Conservation (phyloP, 371 early-diverging fungal genomes). For the Funneliformis caledonium region DNA sequence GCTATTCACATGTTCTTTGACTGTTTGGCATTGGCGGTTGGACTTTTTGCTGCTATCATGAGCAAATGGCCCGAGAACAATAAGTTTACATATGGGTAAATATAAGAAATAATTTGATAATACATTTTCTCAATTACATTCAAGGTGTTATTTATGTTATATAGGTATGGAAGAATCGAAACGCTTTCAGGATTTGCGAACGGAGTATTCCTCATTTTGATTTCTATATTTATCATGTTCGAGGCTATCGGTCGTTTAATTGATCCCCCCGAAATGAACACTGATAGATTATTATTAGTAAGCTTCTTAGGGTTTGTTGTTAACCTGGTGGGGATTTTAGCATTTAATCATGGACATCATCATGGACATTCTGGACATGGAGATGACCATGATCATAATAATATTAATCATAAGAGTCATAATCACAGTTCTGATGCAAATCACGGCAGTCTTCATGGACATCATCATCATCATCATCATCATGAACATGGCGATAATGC, state of each 20-base stretch:
- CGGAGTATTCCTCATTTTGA: slow-evolving; percentile 86
- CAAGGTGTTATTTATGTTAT: slow-evolving; percentile 10
- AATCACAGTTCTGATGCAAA: slow-evolving; percentile 53
- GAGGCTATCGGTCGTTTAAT: slow-evolving; percentile 89
- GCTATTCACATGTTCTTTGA: slow-evolving; percentile 98
- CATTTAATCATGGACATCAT: slow-evolving; percentile 84
- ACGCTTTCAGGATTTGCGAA: slow-evolving; percentile 91
- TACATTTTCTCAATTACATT: background rate
- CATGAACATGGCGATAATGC: slow-evolving; percentile 60
- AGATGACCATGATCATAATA: slow-evolving; percentile 59
- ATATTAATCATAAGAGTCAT: slow-evolving; percentile 59
- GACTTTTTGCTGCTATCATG: slow-evolving; percentile 87
- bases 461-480: slow-evolving; percentile 73
- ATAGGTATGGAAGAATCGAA: slow-evolving; percentile 87
- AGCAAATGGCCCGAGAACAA: slow-evolving; percentile 87
- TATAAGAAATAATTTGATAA: background rate
- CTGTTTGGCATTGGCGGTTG: slow-evolving; percentile 87
- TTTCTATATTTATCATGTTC: slow-evolving; percentile 85
- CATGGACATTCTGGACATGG: slow-evolving; percentile 63
- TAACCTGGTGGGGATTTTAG: slow-evolving; percentile 91
- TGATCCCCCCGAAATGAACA: slow-evolving; percentile 87
- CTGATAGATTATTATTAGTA: slow-evolving; percentile 81
- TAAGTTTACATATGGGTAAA: slow-evolving; percentile 78
- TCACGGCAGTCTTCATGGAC: slow-evolving; percentile 60
- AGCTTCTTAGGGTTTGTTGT: slow-evolving; percentile 90